These are phyloP conservation scores for Paraphoma sp. DNA, from an alignment of 2,329 filamentous ascomycete genomes.

Conservation along the genomic window DNA sequence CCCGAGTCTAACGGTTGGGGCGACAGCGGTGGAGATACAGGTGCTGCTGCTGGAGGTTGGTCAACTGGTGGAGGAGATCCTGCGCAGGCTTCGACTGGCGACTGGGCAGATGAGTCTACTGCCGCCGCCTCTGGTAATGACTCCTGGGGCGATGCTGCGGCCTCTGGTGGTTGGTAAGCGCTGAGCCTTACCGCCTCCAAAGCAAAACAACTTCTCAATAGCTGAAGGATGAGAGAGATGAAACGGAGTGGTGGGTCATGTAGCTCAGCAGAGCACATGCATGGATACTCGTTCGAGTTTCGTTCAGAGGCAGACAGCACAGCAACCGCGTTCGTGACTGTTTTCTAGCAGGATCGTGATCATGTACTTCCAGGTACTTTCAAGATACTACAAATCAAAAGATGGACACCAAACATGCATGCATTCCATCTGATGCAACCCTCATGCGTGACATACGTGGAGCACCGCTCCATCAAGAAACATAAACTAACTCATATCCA, in stretches of 20 bases:
- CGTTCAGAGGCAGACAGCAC: neutral
- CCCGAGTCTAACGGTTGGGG: slow-evolving; percentile 30
- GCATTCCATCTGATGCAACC: neutral
- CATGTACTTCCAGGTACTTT: neutral
- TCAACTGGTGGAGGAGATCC: slow-evolving; percentile 25
- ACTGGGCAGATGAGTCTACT: slow-evolving; percentile 24
- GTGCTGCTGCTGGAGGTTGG: slow-evolving; percentile 22
- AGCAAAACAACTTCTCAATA: neutral
- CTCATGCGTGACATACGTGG: neutral
- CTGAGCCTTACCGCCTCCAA: neutral
- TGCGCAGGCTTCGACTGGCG: slow-evolving; percentile 12
- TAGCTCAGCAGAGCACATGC: neutral
- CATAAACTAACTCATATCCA: neutral
- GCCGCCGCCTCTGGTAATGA: slow-evolving; percentile 9
- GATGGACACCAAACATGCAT: neutral
- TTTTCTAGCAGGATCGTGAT: neutral
- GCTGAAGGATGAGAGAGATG: neutral
- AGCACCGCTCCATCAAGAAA: neutral
- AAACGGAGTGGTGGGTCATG: neutral
- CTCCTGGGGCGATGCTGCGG: neutral
- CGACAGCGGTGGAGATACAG: slow-evolving; percentile 19
- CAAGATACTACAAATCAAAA: neutral
- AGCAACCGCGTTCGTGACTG: neutral
- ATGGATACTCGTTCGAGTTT: neutral
- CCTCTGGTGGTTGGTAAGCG: neutral